These are phyloP conservation scores for Pseudevernia furfuracea DNA, from an alignment of 495 filamentous ascomycete genomes.

Conservation along the genomic window DNA sequence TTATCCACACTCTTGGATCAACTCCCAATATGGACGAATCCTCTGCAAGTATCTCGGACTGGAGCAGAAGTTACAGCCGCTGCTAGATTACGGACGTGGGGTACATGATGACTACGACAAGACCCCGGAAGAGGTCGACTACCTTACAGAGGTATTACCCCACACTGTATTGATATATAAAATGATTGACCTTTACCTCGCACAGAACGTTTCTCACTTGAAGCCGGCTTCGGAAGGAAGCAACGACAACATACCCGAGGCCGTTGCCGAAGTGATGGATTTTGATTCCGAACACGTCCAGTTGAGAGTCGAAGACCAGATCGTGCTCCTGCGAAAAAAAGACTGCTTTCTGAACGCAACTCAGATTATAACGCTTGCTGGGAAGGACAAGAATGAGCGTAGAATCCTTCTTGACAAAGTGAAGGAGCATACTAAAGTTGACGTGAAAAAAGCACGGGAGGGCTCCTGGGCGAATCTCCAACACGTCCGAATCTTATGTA, in stretches of 20 bases:
- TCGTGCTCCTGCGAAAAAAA: not conserved
- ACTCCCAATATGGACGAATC: constrained; percentile 4
- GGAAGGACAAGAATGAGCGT: not conserved
- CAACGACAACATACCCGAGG: no score
- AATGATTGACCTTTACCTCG: no score
- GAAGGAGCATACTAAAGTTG: not conserved
- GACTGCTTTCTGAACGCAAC: constrained; percentile 2
- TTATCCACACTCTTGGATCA: not conserved
- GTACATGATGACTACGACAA: not conserved
- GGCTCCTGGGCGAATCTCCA: no score
- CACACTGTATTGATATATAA: not conserved
- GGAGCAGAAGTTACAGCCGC: not conserved
- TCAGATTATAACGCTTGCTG: not conserved
- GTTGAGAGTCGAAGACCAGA: not conserved
- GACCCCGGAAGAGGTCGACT: not conserved
- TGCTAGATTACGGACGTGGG: not conserved
- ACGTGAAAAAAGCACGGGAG: not conserved
- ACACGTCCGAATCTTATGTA: no score
- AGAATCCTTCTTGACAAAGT: not conserved
- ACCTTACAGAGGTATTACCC: not conserved
- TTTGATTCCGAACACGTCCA: not conserved
- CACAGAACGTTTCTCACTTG: no score
- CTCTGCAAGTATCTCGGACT: not conserved
- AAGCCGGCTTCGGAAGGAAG: no score
- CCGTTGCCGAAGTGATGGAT: not conserved